A percentile compares a stretch with the other conserved stretches of the same genome.
These are phyloP conservation scores for Shiraia sp. DNA, from an alignment of 2,329 filamentous ascomycete species.

Conservation along the genomic window DNA sequence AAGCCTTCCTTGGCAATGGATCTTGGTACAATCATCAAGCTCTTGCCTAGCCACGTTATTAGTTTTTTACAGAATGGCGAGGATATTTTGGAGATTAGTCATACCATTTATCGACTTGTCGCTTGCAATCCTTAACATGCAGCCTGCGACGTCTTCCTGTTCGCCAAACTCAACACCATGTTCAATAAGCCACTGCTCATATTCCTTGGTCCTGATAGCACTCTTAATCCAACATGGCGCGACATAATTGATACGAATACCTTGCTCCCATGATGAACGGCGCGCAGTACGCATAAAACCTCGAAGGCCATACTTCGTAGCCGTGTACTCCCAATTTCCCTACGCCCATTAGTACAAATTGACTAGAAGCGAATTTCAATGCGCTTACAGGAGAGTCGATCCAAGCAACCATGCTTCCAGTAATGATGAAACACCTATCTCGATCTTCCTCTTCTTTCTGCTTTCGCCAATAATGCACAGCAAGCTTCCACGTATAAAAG, in stretches of 20 bases:
- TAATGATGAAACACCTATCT: slow-evolving; percentile 24
- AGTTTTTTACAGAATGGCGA: no score
- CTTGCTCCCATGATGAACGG: slow-evolving; percentile 17
- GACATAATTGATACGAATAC: slow-evolving; percentile 22
- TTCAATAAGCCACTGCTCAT: slow-evolving; percentile 47
- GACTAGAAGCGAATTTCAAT: not conserved
- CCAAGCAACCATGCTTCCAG: slow-evolving; percentile 20
- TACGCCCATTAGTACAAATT: not conserved
- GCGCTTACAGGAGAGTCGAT: slow-evolving; percentile 18
- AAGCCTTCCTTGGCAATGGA: slow-evolving; percentile 47
- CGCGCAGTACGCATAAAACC: slow-evolving; percentile 20
- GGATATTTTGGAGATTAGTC: no score
- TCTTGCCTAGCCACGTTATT: slow-evolving; percentile 33
- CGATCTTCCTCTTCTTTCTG: slow-evolving; percentile 18
- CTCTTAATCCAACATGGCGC: slow-evolving; percentile 25
- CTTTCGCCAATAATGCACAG: slow-evolving; percentile 20
- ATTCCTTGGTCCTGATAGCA: slow-evolving; percentile 41
- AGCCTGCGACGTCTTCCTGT: slow-evolving; percentile 36
- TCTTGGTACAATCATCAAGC: slow-evolving; percentile 48
- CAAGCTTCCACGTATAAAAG: slow-evolving; percentile 24
- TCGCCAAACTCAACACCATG: slow-evolving; percentile 47
- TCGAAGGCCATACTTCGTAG: slow-evolving; percentile 30
- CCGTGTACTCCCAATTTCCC: slow-evolving; percentile 46
- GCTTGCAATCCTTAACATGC: slow-evolving; percentile 39
- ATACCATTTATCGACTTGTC: slow-evolving; percentile 25